Base-by-base conservation (phyloP, 2,329 filamentous ascomycete species). In the Endocalyx cinctus region DNA sequence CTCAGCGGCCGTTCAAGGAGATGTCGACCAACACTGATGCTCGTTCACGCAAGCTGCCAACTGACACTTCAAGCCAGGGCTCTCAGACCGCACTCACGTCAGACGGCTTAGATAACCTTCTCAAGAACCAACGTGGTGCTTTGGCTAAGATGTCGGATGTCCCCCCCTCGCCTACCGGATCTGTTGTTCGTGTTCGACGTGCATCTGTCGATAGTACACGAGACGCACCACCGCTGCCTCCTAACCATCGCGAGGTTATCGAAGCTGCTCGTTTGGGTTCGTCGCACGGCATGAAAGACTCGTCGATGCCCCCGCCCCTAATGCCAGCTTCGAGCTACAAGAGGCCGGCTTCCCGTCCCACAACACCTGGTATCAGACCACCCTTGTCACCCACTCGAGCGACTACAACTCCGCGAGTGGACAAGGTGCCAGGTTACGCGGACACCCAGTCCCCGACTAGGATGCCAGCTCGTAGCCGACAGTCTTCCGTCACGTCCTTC, bases 401-500 rank as follows among this genome's bases (percentile, higher is more conserved):
- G 25, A 79, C 77, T 8, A 60, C 64, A 1, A 83, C 84, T 11
- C 77, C 80, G 32, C 69, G 69, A 23, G 61, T 64, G 28, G 55
- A 54, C 34, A 67, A 71, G 30, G 60, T 66, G 31, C 70, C 70
- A 19, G 73, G 66, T 15, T 59, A 59, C 16, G 55, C 56, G 4
- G 68, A 73, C 38, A 39, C 69, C 31, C 63, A 77, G 10, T 73
- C 73, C 5, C 66, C 72, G 2, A 62, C 66, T 3, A 63, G 62
- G 39, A 45, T 62, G 30, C 57, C 56, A 7, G 51, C 55, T 39
- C 48, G 58, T 50, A 72, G 69, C 45, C 77, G 84, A 27, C 79
- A 85, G 45, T 94, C 88, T 4, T 98, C 92, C 0, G 78, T 97
- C 6, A 95, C 92, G 1, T 97, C 92, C 0, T 98, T 98, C 55